phyloP scores from a whole-genome alignment of 352 stramenopile genomes.

The Phytophthora pistaciae region DNA sequence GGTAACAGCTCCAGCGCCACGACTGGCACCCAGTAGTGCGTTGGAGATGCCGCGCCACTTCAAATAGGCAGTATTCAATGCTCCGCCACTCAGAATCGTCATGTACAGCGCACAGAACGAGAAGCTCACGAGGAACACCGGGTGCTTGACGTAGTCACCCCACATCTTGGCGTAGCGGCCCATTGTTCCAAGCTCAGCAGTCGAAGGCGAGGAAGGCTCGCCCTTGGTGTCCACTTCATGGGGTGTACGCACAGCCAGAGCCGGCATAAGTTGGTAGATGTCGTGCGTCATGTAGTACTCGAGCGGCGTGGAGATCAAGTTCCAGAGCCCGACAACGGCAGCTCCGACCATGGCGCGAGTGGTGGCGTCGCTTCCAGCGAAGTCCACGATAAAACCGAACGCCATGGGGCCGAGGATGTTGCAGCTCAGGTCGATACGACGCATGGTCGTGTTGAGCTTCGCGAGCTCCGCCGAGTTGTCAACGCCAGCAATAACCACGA shows the following conservation, averaged over 20 bases:
- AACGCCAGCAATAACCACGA: conserved; percentile 77
- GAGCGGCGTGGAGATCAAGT: conserved; percentile 78
- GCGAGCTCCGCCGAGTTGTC: conserved; percentile 61
- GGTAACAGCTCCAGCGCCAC: conserved; percentile 52
- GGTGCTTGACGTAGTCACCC: conserved; percentile 55
- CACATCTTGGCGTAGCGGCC: conserved; percentile 50
- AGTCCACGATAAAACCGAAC: conserved; percentile 87
- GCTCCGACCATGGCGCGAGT: conserved; percentile 72
- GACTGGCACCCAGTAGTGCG: conserved; percentile 52
- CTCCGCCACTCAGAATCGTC: conserved; percentile 58
- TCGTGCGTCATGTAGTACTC: conserved; percentile 82
- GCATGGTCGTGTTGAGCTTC: conserved; percentile 81
- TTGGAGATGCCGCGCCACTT: conserved; percentile 70
- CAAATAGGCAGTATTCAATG: conserved; percentile 66
- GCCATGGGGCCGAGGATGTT: conserved; percentile 79
- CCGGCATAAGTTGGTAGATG: conserved; percentile 66
- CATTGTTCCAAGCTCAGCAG: conserved; percentile 21
- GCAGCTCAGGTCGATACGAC: conserved; percentile 84
- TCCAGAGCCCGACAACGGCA: conserved; percentile 78
- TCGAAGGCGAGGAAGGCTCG: conserved; percentile 16
- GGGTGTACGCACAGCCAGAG: conserved; percentile 46
- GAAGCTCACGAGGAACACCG: conserved; percentile 63
- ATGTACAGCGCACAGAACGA: conserved; percentile 67
- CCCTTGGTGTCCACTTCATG: conserved; percentile 22
- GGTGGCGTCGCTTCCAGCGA: conserved; percentile 65